Percentiles rank a stretch among this genome's conserved stretches.
phyloP scores from a whole-genome alignment of 768 basidiomycete genomes.

The Agaricus sinodeliciosus region DNA sequence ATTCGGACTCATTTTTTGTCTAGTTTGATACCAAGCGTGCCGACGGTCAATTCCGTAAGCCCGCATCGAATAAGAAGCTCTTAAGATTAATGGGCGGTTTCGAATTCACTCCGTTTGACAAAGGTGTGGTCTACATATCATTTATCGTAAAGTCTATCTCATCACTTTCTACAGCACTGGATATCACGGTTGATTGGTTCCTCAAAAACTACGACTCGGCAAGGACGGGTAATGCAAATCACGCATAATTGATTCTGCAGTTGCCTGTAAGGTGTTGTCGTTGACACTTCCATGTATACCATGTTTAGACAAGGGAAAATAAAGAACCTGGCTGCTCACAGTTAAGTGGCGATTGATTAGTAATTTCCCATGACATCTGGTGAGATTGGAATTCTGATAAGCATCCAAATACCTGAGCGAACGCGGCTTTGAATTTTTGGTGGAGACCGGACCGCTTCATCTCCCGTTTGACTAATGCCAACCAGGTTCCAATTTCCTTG shows the following conservation, averaged over 20 bases:
- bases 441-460: no score
- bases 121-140: conserved; percentile 39
- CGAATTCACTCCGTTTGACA: conserved; percentile 86
- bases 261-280: not conserved
- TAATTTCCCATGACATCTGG: no score
- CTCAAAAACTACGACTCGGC: conserved; percentile 72
- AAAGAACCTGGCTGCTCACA: no score
- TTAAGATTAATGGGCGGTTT: conserved; percentile 71
- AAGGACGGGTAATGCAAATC: conserved; percentile 35
- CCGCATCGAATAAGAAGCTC: conserved; percentile 89
- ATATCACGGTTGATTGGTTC: conserved; percentile 84
- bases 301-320: no score
- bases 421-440: no score
- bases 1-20: not conserved
- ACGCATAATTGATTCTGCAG: not conserved
- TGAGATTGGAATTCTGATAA: no score
- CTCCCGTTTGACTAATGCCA: no score
- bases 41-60: conserved; percentile 95
- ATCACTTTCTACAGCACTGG: conserved; percentile 47
- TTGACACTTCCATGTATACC: no score
- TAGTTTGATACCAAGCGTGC: conserved; percentile 82
- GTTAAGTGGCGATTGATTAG: no score
- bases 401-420: no score
- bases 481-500: no score
- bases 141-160: not conserved